A percentile compares a stretch with the other conserved stretches of the same genome.
Evolutionary conservation across 192 early-diverging fungal genomes (phyloP).

Genomic region (Podila epicladia): DNA sequence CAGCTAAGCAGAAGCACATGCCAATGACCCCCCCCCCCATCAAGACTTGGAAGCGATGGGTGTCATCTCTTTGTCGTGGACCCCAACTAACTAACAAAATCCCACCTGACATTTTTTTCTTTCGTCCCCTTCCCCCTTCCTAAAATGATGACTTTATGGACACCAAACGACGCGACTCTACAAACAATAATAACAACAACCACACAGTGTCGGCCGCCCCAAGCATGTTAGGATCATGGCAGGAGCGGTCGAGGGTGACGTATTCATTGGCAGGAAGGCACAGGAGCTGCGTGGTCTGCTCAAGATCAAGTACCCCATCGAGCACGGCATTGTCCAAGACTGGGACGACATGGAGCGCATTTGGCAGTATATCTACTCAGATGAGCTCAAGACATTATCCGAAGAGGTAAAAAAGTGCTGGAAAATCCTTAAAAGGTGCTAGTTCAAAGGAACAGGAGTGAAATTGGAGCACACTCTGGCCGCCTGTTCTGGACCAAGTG

Average conservation of each 20-base stretch:
- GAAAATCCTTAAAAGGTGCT: neutral
- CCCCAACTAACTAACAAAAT: neutral
- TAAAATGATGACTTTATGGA: neutral
- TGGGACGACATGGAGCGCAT: constrained; percentile 99
- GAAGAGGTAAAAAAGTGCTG: constrained; percentile 78
- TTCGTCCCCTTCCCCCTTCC: neutral
- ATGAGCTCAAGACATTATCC: constrained; percentile 94
- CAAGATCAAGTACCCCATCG: constrained; percentile 94
- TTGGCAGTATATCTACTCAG: constrained; percentile 97
- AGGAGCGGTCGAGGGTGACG: constrained; percentile 95
- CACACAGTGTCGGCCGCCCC: constrained; percentile 86
- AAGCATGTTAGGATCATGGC: constrained; percentile 98
- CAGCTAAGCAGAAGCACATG: too few species aligned
- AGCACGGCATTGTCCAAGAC: constrained; percentile 96
- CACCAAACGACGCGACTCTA: too few species aligned
- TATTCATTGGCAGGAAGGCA: constrained; percentile 95
- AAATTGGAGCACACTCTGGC: too few species aligned
- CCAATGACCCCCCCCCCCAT: too few species aligned
- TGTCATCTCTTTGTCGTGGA: neutral
- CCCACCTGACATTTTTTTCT: neutral
- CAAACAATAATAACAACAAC: too few species aligned
- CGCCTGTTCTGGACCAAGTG: too few species aligned
- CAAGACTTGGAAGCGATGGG: neutral
- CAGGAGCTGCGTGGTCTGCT: constrained; percentile 97
- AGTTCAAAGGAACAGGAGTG: too few species aligned